Conservation (phyloP, 2,329 filamentous ascomycete species). For the Neofusicoccum umdonicola region DNA sequence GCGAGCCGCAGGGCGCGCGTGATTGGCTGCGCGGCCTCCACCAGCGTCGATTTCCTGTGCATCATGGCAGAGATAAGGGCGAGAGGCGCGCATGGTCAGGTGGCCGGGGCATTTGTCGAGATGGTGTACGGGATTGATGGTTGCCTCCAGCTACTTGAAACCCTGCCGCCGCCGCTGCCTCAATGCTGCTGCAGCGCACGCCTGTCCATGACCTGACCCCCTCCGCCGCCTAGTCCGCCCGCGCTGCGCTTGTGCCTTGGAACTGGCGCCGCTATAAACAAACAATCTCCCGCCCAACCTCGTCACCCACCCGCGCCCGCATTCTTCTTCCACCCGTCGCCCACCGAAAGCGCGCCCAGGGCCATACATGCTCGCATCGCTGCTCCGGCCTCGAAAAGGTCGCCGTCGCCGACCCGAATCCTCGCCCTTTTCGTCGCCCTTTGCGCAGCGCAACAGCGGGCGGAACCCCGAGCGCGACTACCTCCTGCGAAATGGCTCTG, state of each 20-base stretch:
- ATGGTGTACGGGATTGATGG: constrained; percentile 12
- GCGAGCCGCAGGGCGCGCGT: not conserved
- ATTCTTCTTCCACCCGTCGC: constrained; percentile 9
- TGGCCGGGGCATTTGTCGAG: not conserved
- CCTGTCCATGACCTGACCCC: not conserved
- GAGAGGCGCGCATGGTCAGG: constrained; percentile 6
- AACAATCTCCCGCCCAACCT: not conserved
- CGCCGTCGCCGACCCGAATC: constrained; percentile 28
- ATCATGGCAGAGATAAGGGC: constrained; percentile 14
- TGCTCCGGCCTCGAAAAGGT: constrained; percentile 32
- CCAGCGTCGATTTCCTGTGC: constrained; percentile 12
- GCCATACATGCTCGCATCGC: constrained; percentile 38
- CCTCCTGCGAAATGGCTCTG: constrained; percentile 22
- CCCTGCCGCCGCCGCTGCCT: not conserved
- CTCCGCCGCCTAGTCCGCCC: not conserved
- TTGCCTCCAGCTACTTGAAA: not conserved
- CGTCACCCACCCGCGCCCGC: not conserved
- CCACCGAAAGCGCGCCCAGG: constrained; percentile 11
- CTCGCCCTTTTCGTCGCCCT: constrained; percentile 34
- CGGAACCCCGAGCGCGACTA: constrained; percentile 27
- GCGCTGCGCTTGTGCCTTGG: not conserved
- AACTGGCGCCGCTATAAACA: constrained; percentile 6
- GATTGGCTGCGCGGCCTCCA: constrained; percentile 9
- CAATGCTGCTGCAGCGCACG: not conserved
- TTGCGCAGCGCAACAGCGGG: constrained; percentile 26